These are phyloP conservation scores for Epichloe festucae DNA, from an alignment of 2,329 filamentous ascomycete species.

Conservation along the genomic window DNA sequence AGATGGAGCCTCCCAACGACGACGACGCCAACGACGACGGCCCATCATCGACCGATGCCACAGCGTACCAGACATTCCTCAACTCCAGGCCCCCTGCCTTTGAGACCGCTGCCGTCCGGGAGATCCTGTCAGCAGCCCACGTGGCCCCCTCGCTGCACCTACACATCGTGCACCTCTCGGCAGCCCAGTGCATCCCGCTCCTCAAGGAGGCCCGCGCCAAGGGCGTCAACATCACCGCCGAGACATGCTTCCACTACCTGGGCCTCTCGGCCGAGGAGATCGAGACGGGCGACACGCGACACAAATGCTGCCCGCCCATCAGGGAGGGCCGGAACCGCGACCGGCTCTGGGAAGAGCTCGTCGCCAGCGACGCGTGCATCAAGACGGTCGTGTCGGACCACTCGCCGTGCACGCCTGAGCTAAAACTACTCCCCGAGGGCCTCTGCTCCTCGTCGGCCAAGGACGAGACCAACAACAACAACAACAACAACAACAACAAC, in stretches of 20 bases:
- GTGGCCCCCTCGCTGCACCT: constrained; percentile 71
- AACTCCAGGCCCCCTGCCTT: constrained; percentile 79
- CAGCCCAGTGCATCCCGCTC: constrained; percentile 75
- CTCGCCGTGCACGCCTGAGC: constrained; percentile 86
- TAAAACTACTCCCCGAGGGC: constrained; percentile 66
- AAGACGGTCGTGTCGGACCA: constrained; percentile 90
- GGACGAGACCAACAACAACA: not conserved
- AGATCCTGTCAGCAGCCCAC: constrained; percentile 72
- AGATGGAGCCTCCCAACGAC: constrained; percentile 72
- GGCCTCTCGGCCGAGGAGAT: constrained; percentile 73
- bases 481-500: too few species aligned
- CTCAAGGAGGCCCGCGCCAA: constrained; percentile 57
- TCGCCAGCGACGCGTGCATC: constrained; percentile 61
- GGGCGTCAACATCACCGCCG: constrained; percentile 79
- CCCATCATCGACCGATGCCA: constrained; percentile 34
- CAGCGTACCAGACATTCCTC: constrained; percentile 79
- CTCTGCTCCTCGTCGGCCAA: not conserved
- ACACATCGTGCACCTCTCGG: constrained; percentile 88
- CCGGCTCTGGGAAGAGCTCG: constrained; percentile 73
- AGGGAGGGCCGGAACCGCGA: constrained; percentile 72
- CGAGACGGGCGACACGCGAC: constrained; percentile 71
- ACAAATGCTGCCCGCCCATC: constrained; percentile 94
- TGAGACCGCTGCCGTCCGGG: constrained; percentile 79
- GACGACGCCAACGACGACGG: not conserved
- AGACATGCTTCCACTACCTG: constrained; percentile 94